Evolutionary conservation across 768 basidiomycete genomes (phyloP), one percentile per base, ranked within the genome.

Genomic region (Austroboletus eburneus): DNA sequence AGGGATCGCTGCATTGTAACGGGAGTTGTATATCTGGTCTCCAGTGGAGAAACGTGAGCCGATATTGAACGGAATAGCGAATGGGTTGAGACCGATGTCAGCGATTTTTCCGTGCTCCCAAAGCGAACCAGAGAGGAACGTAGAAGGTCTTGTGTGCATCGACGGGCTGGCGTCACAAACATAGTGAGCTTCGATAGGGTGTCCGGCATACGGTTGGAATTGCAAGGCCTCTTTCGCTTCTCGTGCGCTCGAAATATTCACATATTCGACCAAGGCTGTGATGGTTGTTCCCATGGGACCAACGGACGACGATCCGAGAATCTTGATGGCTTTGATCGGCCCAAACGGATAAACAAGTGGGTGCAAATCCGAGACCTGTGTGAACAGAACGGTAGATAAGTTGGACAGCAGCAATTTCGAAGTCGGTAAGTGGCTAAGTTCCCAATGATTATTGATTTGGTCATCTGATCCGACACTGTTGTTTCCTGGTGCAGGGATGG

Each of bases 301-400:
- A 32, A 60, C 61, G n/a, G 72, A 60, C 22, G 48, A 53, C 30
- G 61, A 39, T 25, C 73, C 65, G 12, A 83, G 48, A 33, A 73
- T 73, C 52, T 78, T 76, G 43, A 88, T 73, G 44, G 77, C 77
- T 57, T 80, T 80, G 59, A 87, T 78, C 24, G 72, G 67, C 13
- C 87, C 87, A 57, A 82, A 89, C 20, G 87, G 87, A 62, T 72
- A 78, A 48, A 89, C 75, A 32, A 89, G 71, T n/a, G 86, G 86
- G 42, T 84, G 75, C 52, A 88, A 64, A 57, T 89, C 87, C 42
- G 76, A 72, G 38, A 70, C 64, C 58, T 83, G 77, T 46, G 83
- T 78, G 62, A 89, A 89, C 34, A 89, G 65, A 35, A 85, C 56
- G 23, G 75, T 70, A 35, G 87, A 80, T 53, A 90, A 65, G 49